phyloP scores from a whole-genome alignment of 2,329 filamentous ascomycete species.

The Botrytis galanthina region DNA sequence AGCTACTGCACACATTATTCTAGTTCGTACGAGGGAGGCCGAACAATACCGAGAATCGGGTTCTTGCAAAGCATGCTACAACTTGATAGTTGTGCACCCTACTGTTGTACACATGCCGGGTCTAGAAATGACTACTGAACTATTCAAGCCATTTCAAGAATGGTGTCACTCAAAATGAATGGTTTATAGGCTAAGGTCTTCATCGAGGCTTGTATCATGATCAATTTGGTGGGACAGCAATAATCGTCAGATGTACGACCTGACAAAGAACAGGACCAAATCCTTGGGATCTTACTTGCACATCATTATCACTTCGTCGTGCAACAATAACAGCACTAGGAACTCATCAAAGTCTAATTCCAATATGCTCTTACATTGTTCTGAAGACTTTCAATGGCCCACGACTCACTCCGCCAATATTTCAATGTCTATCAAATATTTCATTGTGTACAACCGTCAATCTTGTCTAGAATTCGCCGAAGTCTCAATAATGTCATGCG shows the following conservation, averaged over 20 bases:
- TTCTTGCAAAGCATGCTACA: conserved; percentile 15
- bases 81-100: conserved; percentile 11
- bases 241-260: conserved; percentile 19
- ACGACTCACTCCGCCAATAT: not conserved
- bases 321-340: conserved; percentile 2
- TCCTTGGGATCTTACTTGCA: conserved; percentile 18
- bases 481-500: conserved; percentile 10
- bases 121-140: conserved; percentile 8
- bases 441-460: conserved; percentile 10
- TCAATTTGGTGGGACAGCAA: conserved; percentile 12
- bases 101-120: conserved; percentile 6
- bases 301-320: not conserved
- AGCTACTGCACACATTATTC: not conserved
- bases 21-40: not conserved
- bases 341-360: not conserved
- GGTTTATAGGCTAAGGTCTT: conserved; percentile 1
- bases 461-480: not conserved
- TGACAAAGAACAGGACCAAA: conserved; percentile 16
- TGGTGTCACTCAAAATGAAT: conserved; percentile 6
- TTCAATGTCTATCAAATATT: conserved; percentile 15
- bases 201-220: conserved; percentile 10
- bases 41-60: conserved; percentile 10
- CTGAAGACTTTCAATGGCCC: conserved; percentile 1
- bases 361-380: not conserved
- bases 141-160: conserved; percentile 3